A percentile compares a stretch with the other conserved stretches of the same genome.
These are phyloP conservation scores for Rutstroemia sp. DNA, from an alignment of 2,329 filamentous ascomycete species.

Conservation along the genomic window DNA sequence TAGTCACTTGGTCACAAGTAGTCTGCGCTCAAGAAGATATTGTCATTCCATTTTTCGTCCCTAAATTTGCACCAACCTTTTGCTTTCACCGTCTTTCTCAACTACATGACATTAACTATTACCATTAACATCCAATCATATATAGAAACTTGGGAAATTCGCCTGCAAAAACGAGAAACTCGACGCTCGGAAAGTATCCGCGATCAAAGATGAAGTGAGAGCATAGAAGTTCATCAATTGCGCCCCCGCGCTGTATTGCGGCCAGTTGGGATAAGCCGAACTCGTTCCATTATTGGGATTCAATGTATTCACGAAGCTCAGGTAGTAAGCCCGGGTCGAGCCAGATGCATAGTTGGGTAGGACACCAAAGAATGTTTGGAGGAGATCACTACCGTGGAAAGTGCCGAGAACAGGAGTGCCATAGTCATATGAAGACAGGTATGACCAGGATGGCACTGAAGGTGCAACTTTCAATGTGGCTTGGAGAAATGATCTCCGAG, in stretches of 20 bases:
- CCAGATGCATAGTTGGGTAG: slow-evolving; percentile 40
- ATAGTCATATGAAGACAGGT: slow-evolving; percentile 65
- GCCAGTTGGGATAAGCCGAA: slow-evolving; percentile 40
- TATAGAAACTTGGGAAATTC: slow-evolving; percentile 20
- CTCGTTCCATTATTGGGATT: slow-evolving; percentile 56
- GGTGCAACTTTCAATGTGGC: slow-evolving; percentile 40
- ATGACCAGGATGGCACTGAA: slow-evolving; percentile 62
- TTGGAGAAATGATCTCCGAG: slow-evolving; percentile 56
- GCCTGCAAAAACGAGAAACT: slow-evolving; percentile 35
- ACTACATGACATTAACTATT: no score
- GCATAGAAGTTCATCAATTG: slow-evolving; percentile 44
- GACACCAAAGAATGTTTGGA: slow-evolving; percentile 52
- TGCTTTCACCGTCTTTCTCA: no score
- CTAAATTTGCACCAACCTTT: no score
- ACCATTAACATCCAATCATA: slow-evolving; percentile 9
- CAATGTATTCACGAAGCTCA: slow-evolving; percentile 61
- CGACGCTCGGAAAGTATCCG: slow-evolving; percentile 42
- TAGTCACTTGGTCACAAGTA: no score
- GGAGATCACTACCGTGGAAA: slow-evolving; percentile 63
- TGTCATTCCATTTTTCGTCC: no score
- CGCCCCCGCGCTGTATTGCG: slow-evolving; percentile 41
- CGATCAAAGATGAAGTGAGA: slow-evolving; percentile 31
- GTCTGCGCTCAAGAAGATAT: no score
- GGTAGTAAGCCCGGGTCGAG: slow-evolving; percentile 61
- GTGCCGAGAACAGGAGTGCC: slow-evolving; percentile 67